Percentiles rank a stretch among this genome's conserved stretches.
Conservation (phyloP, 257 asterid genomes). For the Nemophila menziesii region DNA sequence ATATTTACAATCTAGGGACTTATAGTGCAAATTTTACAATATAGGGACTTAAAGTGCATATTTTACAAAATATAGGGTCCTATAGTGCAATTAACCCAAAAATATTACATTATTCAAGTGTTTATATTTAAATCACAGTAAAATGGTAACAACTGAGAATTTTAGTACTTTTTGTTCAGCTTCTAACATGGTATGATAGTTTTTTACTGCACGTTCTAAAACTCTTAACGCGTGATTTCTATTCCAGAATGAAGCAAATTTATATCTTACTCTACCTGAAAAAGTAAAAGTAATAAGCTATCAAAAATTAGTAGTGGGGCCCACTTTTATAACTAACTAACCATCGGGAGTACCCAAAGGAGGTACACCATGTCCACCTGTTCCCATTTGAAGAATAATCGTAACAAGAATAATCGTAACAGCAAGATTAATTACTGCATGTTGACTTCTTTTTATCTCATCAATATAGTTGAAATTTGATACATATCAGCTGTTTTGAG, state of each 20-base stretch:
- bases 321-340: slow-evolving; percentile 26
- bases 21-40: no score
- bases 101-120: no score
- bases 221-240: slow-evolving; percentile 67
- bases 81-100: no score
- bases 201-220: slow-evolving; percentile 50
- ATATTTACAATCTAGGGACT: no score
- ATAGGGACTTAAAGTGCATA: no score
- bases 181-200: slow-evolving; percentile 50
- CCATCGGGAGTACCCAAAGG: slow-evolving; percentile 83
- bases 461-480: no score
- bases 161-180: slow-evolving; percentile 86
- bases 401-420: no score
- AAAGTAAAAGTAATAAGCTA: slow-evolving; percentile 8
- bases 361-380: slow-evolving; percentile 88
- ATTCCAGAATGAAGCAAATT: slow-evolving; percentile 97
- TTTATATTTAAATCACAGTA: no score
- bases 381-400: slow-evolving; percentile 71
- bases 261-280: slow-evolving; percentile 90
- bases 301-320: not conserved
- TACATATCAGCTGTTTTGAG: no score
- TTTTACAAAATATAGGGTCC: no score
- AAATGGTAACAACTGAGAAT: no score
- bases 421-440: slow-evolving; percentile 83
- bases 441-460: slow-evolving; percentile 90